Conservation (phyloP, 495 filamentous ascomycete species). For the Daldinia decipiens region DNA sequence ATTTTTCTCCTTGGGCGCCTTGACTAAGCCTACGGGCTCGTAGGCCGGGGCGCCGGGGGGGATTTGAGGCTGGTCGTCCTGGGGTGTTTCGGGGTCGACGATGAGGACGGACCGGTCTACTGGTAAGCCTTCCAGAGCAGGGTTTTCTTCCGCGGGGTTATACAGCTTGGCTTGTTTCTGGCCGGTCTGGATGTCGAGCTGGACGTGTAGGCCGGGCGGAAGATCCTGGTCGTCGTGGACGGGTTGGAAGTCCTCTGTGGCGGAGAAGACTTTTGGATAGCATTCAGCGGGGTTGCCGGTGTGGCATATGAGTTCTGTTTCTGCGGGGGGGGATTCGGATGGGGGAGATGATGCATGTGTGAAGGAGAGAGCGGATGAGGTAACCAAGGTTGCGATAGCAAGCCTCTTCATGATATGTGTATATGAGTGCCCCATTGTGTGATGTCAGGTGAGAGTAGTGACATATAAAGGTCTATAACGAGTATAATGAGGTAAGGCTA, state of each 20-base stretch:
- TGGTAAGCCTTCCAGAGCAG: constrained; percentile 56
- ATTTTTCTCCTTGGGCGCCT: constrained; percentile 53
- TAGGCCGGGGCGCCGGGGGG: constrained; percentile 57
- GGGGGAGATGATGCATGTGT: constrained; percentile 30
- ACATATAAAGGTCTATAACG: background rate
- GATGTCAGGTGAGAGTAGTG: background rate
- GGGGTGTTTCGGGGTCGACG: constrained; percentile 52
- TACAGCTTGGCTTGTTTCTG: constrained; percentile 70
- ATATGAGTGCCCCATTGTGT: constrained; percentile 31
- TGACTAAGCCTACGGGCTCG: constrained; percentile 62
- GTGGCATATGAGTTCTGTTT: constrained; percentile 70
- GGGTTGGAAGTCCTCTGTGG: constrained; percentile 69
- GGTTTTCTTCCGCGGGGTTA: constrained; percentile 58
- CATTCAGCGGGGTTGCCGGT: constrained; percentile 66
- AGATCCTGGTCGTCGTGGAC: constrained; percentile 71
- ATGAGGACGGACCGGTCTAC: constrained; percentile 60
- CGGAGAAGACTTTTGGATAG: constrained; percentile 70
- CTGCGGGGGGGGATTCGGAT: constrained; percentile 47
- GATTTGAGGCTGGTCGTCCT: constrained; percentile 41
- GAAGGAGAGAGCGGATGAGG: constrained; percentile 25
- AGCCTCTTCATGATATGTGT: constrained; percentile 21
- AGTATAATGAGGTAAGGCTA: no score
- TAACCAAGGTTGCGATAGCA: constrained; percentile 12
- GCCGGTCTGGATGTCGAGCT: constrained; percentile 70
- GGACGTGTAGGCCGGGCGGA: constrained; percentile 69